Base-by-base conservation (phyloP, 2,329 filamentous ascomycete species). In the Bisporella sp. region DNA sequence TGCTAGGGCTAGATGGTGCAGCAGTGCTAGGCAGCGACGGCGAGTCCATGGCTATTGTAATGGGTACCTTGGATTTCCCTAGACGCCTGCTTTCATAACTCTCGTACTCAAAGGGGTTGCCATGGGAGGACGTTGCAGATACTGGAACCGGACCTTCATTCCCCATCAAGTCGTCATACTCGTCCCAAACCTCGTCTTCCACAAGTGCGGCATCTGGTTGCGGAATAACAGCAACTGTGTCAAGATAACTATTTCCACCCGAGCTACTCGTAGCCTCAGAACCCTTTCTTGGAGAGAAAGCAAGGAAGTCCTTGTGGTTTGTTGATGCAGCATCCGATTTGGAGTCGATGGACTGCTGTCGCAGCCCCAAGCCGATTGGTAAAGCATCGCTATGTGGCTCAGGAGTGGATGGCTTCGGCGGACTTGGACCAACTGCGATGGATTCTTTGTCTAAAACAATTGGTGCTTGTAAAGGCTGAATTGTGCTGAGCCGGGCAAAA, bases 171-270 rank as follows among this genome's bases (percentile, higher is more conserved):
- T 96, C 92, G 57, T 97, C 84, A 63, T 95, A 96, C 68, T 97
- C 92, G 52, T 91, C 84, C 92, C 92, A 97, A 1, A 96, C 78
- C 63, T 96, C 92, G 60, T 96, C 92, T 57, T 95, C 87, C 68
- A 95, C 92, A 47, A 84, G 75, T 0, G 81, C 83, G 4, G 82
- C 80, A 42, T 73, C 74, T 1, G 79, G 73, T 3, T 73, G 70
- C 0, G 86, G 85, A 28, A 87, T 72, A 2, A 89, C 69, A 5
- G 87, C 84, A 12, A 82, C 87, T 4, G 83, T 80, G 5, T 78
- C 77, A 9, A 76, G 74, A 55, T 77, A 82, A 49, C 78, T 81
- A 46, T 76, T 71, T 11, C 52, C 51, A 0, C 79, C 81, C 2
- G 86, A 89, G 59, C 80, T 87, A 13, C 74, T 79, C 32, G 75